Conservation (phyloP, 106 monocot genomes). For the Platanthera guangdongensis region DNA sequence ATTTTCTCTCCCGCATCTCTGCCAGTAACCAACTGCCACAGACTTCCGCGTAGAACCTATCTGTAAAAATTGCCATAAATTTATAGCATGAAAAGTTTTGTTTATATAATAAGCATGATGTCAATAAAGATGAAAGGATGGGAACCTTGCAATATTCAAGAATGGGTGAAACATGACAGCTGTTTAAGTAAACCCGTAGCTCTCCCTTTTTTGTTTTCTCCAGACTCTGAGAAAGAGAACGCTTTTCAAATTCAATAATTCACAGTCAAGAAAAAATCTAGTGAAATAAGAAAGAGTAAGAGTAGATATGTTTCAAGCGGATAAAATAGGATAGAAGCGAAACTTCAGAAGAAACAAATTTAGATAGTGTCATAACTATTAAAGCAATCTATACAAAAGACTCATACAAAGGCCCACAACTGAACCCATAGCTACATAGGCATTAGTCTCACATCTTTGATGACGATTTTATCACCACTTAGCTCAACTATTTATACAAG, state of each 20-base stretch:
- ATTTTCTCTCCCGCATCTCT: conserved; percentile 77
- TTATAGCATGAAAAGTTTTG: not conserved
- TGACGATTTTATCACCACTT: no score
- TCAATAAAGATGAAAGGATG: not conserved
- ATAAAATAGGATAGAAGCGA: not conserved
- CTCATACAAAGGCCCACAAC: no score
- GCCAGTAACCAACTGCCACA: conserved; percentile 58
- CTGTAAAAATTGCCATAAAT: conserved; percentile 27
- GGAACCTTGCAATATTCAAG: conserved; percentile 94
- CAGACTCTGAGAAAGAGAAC: conserved; percentile 45
- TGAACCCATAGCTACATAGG: no score
- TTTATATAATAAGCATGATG: not conserved
- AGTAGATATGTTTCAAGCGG: not conserved
- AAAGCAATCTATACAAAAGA: no score
- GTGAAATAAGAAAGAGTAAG: not conserved
- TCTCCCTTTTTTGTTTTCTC: conserved; percentile 54
- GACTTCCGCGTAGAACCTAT: conserved; percentile 64
- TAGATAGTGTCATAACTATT: no score
- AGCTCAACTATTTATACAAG: no score
- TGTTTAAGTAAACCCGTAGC: conserved; percentile 62
- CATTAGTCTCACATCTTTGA: no score
- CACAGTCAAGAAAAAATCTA: not conserved
- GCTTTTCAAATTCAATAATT: not conserved
- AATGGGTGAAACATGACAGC: conserved; percentile 71
- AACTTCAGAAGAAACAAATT: no score